A percentile compares a stretch with the other conserved stretches of the same genome.
Evolutionary conservation across 306 rosid species (phyloP).

Genomic region (Gillenia trifoliata): DNA sequence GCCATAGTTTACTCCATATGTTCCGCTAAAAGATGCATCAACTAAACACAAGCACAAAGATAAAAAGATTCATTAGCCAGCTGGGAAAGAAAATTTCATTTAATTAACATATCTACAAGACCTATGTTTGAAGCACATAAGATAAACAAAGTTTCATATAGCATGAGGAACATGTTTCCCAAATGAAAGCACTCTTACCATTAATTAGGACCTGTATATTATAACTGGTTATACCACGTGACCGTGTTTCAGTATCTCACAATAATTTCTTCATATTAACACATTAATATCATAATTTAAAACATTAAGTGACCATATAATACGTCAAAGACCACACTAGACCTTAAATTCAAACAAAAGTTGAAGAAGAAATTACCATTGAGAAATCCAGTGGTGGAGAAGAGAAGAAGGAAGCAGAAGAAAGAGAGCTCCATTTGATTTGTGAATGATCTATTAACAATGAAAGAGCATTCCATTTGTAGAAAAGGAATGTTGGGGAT

Average conservation of each 20-base stretch:
- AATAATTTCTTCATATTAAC: too few species aligned
- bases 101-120: neutral
- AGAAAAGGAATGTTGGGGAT: slow-evolving; percentile 17
- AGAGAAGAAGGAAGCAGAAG: slow-evolving; percentile 42
- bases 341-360: neutral
- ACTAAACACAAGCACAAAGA: slow-evolving; percentile 27
- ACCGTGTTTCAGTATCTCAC: too few species aligned
- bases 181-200: too few species aligned
- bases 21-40: slow-evolving; percentile 46
- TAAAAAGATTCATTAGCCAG: neutral
- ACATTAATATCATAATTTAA: too few species aligned
- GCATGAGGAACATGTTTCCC: neutral
- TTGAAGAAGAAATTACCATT: slow-evolving; percentile 37
- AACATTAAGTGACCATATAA: neutral
- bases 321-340: neutral
- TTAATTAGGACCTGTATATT: too few species aligned
- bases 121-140: neutral
- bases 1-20: slow-evolving; percentile 91
- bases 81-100: neutral
- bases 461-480: slow-evolving; percentile 34
- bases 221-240: too few species aligned
- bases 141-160: neutral
- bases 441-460: slow-evolving; percentile 20
- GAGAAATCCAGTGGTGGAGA: slow-evolving; percentile 29
- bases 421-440: slow-evolving; percentile 38